Evolutionary conservation across 1,139 yeast genomes (phyloP).

Genomic region (Candida buenavistaensis): DNA sequence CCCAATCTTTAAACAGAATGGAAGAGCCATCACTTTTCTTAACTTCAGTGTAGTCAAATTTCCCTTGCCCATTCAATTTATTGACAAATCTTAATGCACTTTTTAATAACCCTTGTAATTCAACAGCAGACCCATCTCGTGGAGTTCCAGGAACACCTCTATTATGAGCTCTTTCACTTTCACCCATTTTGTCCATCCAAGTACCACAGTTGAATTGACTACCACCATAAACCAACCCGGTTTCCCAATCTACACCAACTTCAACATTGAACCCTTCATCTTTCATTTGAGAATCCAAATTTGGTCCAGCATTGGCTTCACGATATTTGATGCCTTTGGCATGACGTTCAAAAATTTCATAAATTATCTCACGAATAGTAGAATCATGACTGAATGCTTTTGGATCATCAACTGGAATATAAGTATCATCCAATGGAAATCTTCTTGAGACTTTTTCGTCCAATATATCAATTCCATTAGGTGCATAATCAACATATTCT

Average conservation of each 20-base stretch:
- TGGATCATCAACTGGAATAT: slow-evolving; percentile 65
- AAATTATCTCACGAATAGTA: slow-evolving; percentile 72
- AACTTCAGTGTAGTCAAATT: slow-evolving; percentile 59
- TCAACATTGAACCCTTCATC: slow-evolving; percentile 90
- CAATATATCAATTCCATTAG: slow-evolving; percentile 66
- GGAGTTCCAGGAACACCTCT: slow-evolving; percentile 97
- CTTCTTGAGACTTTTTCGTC: slow-evolving; percentile 75
- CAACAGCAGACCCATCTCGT: slow-evolving; percentile 95
- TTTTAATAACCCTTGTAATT: slow-evolving; percentile 84
- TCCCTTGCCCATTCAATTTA: slow-evolving; percentile 51
- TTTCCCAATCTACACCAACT: slow-evolving; percentile 81
- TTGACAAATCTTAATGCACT: slow-evolving; percentile 80
- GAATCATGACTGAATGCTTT: slow-evolving; percentile 73
- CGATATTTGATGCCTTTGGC: slow-evolving; percentile 85
- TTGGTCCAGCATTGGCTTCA: slow-evolving; percentile 94
- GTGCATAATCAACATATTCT: slow-evolving; percentile 70
- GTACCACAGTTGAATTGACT: slow-evolving; percentile 94
- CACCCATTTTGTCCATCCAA: slow-evolving; percentile 99
- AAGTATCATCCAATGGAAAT: slow-evolving; percentile 87
- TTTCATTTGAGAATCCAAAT: slow-evolving; percentile 86
- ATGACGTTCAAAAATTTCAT: slow-evolving; percentile 80
- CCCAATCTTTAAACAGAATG: slow-evolving; percentile 67
- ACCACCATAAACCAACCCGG: slow-evolving; percentile 89
- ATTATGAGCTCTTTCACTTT: slow-evolving; percentile 76
- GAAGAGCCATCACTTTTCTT: slow-evolving; percentile 54